These are phyloP conservation scores for Botrytis fabae DNA, from an alignment of 2,329 filamentous ascomycete genomes.

Conservation along the genomic window DNA sequence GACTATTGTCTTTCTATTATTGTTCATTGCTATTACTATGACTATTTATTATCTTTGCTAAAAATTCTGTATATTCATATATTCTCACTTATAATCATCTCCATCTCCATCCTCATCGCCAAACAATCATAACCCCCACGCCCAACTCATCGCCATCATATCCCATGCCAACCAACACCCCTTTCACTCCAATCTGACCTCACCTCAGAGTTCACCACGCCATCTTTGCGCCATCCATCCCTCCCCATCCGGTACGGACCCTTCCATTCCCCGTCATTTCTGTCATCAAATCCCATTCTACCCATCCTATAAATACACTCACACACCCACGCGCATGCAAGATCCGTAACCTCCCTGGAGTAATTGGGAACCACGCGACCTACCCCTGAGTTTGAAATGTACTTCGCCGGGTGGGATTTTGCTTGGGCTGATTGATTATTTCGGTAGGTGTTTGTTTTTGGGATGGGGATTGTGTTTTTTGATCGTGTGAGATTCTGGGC, in stretches of 20 bases:
- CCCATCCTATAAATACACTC: neutral
- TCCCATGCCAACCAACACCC: too few relatives aligned
- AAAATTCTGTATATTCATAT: too few relatives aligned
- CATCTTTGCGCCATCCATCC: neutral
- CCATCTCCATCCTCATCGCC: too few relatives aligned
- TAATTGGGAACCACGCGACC: neutral
- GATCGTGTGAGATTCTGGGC: neutral
- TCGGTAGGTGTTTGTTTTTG: neutral
- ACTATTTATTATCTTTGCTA: too few relatives aligned
- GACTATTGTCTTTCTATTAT: too few relatives aligned
- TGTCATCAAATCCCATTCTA: neutral
- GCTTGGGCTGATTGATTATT: neutral
- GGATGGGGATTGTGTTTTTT: too few relatives aligned
- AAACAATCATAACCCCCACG: neutral
- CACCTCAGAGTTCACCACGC: neutral
- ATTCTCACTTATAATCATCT: too few relatives aligned
- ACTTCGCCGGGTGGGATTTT: neutral
- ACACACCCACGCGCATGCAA: neutral
- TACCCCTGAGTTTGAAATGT: neutral
- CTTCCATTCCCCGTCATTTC: neutral
- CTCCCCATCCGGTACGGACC: neutral
- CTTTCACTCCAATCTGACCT: neutral
- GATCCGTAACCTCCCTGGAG: neutral
- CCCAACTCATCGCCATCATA: neutral
- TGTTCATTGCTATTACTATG: too few relatives aligned